Evolutionary conservation across 345 rosid species (phyloP), one percentile per base, ranked within the genome.

Genomic region (Populus ilicifolia): DNA sequence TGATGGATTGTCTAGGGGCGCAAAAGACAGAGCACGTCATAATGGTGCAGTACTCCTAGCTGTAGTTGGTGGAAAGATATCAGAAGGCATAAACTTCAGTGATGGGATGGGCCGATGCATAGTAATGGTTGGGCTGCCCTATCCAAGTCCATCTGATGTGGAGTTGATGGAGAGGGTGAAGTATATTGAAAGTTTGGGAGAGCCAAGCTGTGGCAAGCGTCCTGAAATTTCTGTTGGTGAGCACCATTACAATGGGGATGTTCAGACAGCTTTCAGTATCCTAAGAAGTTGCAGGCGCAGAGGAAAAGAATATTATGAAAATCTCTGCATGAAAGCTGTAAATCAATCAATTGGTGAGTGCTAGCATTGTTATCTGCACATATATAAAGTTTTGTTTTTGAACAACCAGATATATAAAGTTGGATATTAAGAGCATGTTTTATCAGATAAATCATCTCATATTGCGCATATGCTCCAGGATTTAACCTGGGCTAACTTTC

Each of bases 51-150:
- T 95, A 30, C 90, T 95, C 77, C 86, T 93, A 67, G 98, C 96
- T 29, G 89, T 95, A 39, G 98, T 95, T 73, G 99, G 99, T 82
- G 99, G 99, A 67, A 95, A 95, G 89, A 90, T 95, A 82, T 95
- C 99, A 69, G 97, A 95, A 86, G 99, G 99, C 82, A 95, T 95
- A 88, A 95, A 95, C 87, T 92, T 95, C 86, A 93, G 94, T 62
- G 97, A 95, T 72, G 88, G 97, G 77, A 95, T 95, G 99, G 96
- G 99, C 27, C 83, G 99, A 69, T 92, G 99, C 80, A 87, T 93
- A 69, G 97, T 95, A 80, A 92, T 95, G 99, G 98, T 93, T 74
- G 99, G 99, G 69, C 86, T 95, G 81, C 99, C 99, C 25, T 95
- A 93, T 79, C 93, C 99, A 29, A 95, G 86, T 84, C 97, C 90